Evolutionary conservation across 2,329 filamentous ascomycete genomes (phyloP).

Genomic region (Sporothrix brasiliensis): DNA sequence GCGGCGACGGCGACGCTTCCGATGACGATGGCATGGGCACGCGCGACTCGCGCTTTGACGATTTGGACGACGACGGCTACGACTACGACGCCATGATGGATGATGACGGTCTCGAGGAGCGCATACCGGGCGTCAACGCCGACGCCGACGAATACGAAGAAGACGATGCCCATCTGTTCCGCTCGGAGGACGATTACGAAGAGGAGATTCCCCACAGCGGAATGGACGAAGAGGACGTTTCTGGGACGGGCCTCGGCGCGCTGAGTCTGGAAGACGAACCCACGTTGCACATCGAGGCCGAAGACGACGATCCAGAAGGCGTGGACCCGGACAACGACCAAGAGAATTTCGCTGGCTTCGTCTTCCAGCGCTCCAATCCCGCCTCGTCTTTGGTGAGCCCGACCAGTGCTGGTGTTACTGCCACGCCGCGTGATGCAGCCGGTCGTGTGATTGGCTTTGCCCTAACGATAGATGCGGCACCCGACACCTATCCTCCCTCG

Average conservation of each 20-base stretch:
- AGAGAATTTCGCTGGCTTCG: conserved; percentile 63
- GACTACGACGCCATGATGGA: conserved; percentile 68
- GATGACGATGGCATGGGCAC: conserved; percentile 40
- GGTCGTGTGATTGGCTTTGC: conserved; percentile 62
- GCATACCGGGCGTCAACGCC: conserved; percentile 61
- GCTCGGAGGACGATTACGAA: conserved; percentile 43
- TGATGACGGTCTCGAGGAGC: conserved; percentile 66
- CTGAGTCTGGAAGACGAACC: conserved; percentile 29
- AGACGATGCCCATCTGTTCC: conserved; percentile 47
- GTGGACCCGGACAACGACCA: conserved; percentile 59
- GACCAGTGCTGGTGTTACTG: conserved; percentile 49
- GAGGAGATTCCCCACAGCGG: conserved; percentile 53
- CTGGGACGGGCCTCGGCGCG: background rate
- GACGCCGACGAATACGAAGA: conserved; percentile 45
- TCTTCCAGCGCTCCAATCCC: conserved; percentile 59
- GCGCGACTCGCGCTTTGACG: conserved; percentile 60
- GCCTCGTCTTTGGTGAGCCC: conserved; percentile 57
- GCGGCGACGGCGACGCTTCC: background rate
- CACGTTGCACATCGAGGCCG: conserved; percentile 32
- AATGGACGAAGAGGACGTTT: background rate
- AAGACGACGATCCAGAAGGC: conserved; percentile 40
- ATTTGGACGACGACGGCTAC: conserved; percentile 63
- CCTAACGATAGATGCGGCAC: conserved; percentile 52
- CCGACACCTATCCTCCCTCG: conserved; percentile 38
- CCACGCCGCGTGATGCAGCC: conserved; percentile 59